phyloP scores from a whole-genome alignment of 2,329 filamentous ascomycete species.

The Phaeophleospora eucalypticola region DNA sequence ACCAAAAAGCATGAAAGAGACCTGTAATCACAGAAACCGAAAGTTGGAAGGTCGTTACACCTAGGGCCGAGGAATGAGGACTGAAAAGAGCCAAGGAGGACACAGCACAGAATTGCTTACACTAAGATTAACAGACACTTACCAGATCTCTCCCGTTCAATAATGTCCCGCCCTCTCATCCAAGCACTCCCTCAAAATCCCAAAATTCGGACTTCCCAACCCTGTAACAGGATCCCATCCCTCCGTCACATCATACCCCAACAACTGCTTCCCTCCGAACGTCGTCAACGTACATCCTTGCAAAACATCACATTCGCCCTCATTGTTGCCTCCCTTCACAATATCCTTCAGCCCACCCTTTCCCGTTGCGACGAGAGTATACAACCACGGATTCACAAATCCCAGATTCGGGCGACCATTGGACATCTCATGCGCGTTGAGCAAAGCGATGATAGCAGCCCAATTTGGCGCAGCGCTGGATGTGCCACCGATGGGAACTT shows the following conservation, averaged over 20 bases:
- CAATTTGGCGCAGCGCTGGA: slow-evolving; percentile 56
- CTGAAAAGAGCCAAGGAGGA: too few species aligned
- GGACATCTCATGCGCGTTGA: slow-evolving; percentile 58
- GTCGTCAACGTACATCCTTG: slow-evolving; percentile 13
- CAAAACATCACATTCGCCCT: slow-evolving; percentile 14
- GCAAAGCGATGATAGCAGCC: slow-evolving; percentile 54
- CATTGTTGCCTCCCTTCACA: slow-evolving; percentile 33
- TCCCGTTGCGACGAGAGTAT: slow-evolving; percentile 37
- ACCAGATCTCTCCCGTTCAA: too few species aligned
- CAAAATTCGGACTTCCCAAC: slow-evolving; percentile 16
- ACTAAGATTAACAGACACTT: too few species aligned
- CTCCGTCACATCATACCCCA: slow-evolving; percentile 13
- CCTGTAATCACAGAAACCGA: too few species aligned
- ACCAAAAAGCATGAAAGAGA: too few species aligned
- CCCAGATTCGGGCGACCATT: slow-evolving; percentile 40
- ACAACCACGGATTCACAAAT: slow-evolving; percentile 59
- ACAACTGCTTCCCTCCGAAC: neutral
- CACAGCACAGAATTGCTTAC: too few species aligned
- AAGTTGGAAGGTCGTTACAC: too few species aligned
- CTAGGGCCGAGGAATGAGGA: too few species aligned
- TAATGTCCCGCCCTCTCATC: slow-evolving; percentile 7
- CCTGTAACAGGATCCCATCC: slow-evolving; percentile 24
- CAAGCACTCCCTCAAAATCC: slow-evolving; percentile 11
- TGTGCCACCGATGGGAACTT: slow-evolving; percentile 37
- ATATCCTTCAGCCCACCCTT: slow-evolving; percentile 50